A percentile compares a stretch with the other conserved stretches of the same genome.
Conservation (phyloP, 2,329 filamentous ascomycete genomes). For the Cladophialophora carrionii region DNA sequence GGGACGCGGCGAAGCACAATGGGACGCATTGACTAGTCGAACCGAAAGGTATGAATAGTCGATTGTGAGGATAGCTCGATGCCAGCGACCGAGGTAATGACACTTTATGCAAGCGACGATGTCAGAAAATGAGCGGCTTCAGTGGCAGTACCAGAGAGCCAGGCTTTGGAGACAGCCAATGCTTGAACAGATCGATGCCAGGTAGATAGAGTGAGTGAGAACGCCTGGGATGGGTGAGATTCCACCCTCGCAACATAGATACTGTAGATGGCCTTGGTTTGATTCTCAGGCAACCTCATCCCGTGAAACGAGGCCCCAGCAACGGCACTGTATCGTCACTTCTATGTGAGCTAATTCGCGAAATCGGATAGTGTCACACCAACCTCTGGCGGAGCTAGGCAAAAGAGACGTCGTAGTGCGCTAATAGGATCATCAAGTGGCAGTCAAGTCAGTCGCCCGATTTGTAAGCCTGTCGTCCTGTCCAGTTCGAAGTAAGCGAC, state of each 20-base stretch:
- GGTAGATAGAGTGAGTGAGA: background rate
- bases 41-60: background rate
- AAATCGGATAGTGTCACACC: background rate
- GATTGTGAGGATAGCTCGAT: background rate
- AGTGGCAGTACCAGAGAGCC: background rate
- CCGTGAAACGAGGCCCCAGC: background rate
- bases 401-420: background rate
- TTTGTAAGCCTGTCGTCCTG: background rate
- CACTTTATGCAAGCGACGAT: background rate
- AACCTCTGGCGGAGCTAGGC: background rate
- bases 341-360: background rate
- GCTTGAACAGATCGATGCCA: background rate
- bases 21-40: conserved; percentile 35
- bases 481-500: background rate
- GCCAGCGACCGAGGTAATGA: background rate
- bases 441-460: background rate
- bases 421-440: no score
- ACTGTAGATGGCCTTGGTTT: background rate
- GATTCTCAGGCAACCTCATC: background rate
- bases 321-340: background rate
- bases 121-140: background rate
- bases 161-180: background rate
- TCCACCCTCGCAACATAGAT: background rate
- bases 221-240: background rate
- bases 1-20: conserved; percentile 43